Conservation (phyloP, 768 basidiomycete species). For the Crepidotus variabilis region DNA sequence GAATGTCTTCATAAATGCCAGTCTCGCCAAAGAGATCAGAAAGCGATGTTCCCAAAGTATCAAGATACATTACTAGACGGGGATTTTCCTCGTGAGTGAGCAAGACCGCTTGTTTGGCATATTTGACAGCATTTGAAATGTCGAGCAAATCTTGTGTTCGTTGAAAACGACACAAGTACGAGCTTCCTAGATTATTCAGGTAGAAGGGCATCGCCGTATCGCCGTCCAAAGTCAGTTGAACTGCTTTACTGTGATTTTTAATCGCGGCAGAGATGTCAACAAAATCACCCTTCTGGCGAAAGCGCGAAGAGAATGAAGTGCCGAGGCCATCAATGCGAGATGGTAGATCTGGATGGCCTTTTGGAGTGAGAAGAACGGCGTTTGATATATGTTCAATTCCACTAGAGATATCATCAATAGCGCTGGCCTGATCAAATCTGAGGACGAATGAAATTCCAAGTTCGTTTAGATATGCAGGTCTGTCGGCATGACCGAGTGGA, state of each 20-base stretch:
- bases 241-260: not conserved
- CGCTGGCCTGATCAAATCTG: too few species aligned
- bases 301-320: not conserved
- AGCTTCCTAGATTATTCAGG: slow-evolving; percentile 7
- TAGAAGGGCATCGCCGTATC: slow-evolving; percentile 1
- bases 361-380: too few species aligned
- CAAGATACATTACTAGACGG: not conserved
- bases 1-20: too few species aligned
- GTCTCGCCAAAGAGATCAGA: too few species aligned
- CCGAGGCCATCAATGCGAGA: not conserved
- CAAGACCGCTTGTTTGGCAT: slow-evolving; percentile 5
- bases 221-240: not conserved
- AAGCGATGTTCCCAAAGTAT: slow-evolving; percentile 1
- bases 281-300: slow-evolving; percentile 1
- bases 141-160: slow-evolving; percentile 10
- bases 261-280: slow-evolving; percentile 10
- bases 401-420: too few species aligned
- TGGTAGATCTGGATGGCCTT: not conserved
- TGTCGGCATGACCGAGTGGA: not conserved
- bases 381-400: too few species aligned
- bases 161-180: slow-evolving; percentile 1
- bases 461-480: not conserved
- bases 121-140: slow-evolving; percentile 7
- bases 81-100: not conserved
- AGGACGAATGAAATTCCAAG: not conserved